Evolutionary conservation across 1,284 basidiomycete species (phyloP).

Genomic region (Boletus holoroseus): DNA sequence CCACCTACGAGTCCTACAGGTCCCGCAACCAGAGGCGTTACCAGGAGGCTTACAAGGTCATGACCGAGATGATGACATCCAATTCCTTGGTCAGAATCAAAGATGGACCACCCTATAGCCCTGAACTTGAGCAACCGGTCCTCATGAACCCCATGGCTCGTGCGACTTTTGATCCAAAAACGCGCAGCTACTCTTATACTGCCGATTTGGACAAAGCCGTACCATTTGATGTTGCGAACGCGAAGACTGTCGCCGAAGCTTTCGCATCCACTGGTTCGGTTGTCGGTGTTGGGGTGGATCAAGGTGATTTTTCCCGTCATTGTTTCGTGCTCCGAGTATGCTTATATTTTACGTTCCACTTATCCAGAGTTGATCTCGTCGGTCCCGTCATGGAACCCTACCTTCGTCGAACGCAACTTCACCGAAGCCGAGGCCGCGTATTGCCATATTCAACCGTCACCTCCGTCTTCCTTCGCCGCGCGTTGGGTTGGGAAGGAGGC

Average conservation of each 20-base stretch:
- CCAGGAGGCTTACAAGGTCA: slow-evolving; percentile 81
- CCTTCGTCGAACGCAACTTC: slow-evolving; percentile 90
- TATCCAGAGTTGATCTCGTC: slow-evolving; percentile 82
- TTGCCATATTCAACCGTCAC: slow-evolving; percentile 83
- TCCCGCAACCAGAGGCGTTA: slow-evolving; percentile 64
- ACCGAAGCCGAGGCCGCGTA: slow-evolving; percentile 85
- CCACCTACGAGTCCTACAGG: slow-evolving; percentile 73
- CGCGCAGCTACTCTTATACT: slow-evolving; percentile 77
- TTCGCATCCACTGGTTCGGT: slow-evolving; percentile 44
- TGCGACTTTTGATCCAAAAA: slow-evolving; percentile 76
- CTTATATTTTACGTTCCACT: slow-evolving; percentile 10
- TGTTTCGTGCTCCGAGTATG: slow-evolving; percentile 5
- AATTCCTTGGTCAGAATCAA: slow-evolving; percentile 95
- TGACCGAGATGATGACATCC: slow-evolving; percentile 92
- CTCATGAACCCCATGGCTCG: slow-evolving; percentile 93
- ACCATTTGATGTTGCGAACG: slow-evolving; percentile 61
- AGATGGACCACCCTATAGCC: slow-evolving; percentile 86
- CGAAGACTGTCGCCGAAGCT: slow-evolving; percentile 54
- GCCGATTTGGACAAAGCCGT: slow-evolving; percentile 55
- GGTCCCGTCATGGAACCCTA: slow-evolving; percentile 86
- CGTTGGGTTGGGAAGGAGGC: slow-evolving; percentile 98
- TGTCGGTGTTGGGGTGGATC: slow-evolving; percentile 80
- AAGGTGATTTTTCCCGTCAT: slow-evolving; percentile 45
- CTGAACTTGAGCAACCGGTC: slow-evolving; percentile 84
- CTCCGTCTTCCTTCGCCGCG: slow-evolving; percentile 87